Evolutionary conservation across 2,329 filamentous ascomycete genomes (phyloP), one percentile per base, ranked within the genome.

Genomic region (Neurospora sp.): DNA sequence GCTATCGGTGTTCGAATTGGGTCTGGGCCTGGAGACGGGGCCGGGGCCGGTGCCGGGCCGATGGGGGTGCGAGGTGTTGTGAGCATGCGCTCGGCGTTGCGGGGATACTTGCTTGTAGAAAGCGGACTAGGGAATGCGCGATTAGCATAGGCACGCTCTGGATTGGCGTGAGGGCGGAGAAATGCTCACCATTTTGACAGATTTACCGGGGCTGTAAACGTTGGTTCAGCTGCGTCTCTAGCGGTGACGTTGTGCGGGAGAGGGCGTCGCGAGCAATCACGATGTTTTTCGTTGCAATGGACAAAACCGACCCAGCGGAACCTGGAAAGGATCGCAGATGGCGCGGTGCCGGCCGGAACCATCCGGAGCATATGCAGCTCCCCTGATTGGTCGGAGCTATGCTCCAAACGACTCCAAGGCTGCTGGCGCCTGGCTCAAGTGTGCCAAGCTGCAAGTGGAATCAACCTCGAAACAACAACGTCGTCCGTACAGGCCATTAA

Each of bases 31-130:
- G 40, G 62, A 7, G 39, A 46, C 17, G 15, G 13, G 15, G 38
- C 33, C 17, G 68, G 17, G 1, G 66, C 38, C 15, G 33, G 40
- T 17, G 36, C 19, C 58, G 39, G 66, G 39, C 23, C 52, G 52
- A 33, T 62, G 52, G 52, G 43, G 28, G 28, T 62, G 28, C 28
- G 23, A 62, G 52, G 28, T 38, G 43, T 69, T n/a, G 38, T 28
- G 23, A 62, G 52, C 13, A 62, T 28, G 23, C 52, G 66, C 28
- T 68, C 38, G 68, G 39, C 15, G 42, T 33, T 43, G 15, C 66
- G 68, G 66, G 46, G 67, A 68, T 28, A 84, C 85, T 82, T 85
- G 84, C 86, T 87, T 86, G 85, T 89, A 89, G 79, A 93, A 77
- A 78, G 82, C 77, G 79, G 77, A 62, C 52, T 71, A 73, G 76